Evolutionary conservation across 306 rosid species (phyloP), one percentile per base, ranked within the genome.

Genomic region (Castanea sativa): DNA sequence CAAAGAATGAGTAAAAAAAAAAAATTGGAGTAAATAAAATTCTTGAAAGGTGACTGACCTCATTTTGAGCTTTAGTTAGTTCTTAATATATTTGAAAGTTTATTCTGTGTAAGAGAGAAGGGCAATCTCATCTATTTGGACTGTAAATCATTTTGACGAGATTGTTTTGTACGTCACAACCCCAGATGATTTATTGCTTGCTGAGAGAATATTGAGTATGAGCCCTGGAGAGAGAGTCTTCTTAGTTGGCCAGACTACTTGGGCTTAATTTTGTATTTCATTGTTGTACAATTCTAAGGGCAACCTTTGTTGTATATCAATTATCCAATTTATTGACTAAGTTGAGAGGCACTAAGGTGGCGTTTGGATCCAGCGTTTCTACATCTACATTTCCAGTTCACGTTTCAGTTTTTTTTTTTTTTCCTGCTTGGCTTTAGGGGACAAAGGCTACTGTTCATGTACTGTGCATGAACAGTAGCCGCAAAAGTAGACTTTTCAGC

Each of bases 181-280:
- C 70, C 99, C 97, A 2, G 99, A 93, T 83, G 98, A 95, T 87
- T 72, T 95, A 75, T 76, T 95, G 81, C 88, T 95, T 64, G 99
- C 98, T 0, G 99, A 95, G 90, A 90, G 98, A 91, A 88, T 95
- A 73, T 80, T 95, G 85, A 87, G 83, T 82, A 25, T 83, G 81
- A 68, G 77, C 71, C 77, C 89, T 6, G 86, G 61, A 83, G 78
- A 78, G 61, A 83, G 78, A 78, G 38, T 73, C 82, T 68, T 77
- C 84, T 10, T 61, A 41, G 53, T 59, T 18, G 52, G 6, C 43
- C 43, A 21, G 30, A 63, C 49, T 20, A 12, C 43, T 14, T 32
- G 45, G 73, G 55, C 68, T 1, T 51, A 43, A 75, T 72, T 73
- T 59, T 32, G 73, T 43, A 63, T 49, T 5, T 20, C 30, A 30